Evolutionary conservation across 441 rosid species (phyloP).

Genomic region (Gossypium trilobum): DNA sequence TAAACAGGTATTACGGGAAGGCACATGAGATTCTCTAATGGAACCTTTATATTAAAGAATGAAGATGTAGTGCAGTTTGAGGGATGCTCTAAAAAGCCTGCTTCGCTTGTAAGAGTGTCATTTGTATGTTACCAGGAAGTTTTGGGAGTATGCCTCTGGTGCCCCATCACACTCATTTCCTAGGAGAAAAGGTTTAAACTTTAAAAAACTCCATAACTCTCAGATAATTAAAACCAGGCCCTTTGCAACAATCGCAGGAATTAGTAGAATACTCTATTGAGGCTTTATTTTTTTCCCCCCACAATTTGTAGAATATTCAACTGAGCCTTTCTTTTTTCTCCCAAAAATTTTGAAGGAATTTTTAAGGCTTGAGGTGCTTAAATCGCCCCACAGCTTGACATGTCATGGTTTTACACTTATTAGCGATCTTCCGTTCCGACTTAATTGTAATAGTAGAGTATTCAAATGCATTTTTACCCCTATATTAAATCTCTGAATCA

Average conservation of each 20-base stretch:
- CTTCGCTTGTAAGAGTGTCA: constrained; percentile 11
- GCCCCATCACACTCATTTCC: constrained; percentile 18
- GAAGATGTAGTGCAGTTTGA: neutral
- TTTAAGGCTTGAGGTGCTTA: too few species aligned
- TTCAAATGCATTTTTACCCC: too few species aligned
- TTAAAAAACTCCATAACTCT: constrained; percentile 10
- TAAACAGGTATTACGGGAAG: constrained; percentile 69
- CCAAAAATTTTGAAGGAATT: too few species aligned
- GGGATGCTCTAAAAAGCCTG: neutral
- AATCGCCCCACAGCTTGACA: neutral
- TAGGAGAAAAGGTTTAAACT: constrained; percentile 14
- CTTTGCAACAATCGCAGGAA: constrained; percentile 13
- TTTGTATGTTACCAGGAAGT: constrained; percentile 13
- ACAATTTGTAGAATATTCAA: too few species aligned
- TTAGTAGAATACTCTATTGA: neutral
- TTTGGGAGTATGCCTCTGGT: constrained; percentile 15
- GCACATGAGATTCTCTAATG: constrained; percentile 57
- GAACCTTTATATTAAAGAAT: neutral
- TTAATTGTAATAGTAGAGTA: neutral
- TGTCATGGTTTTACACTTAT: neutral
- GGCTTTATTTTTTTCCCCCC: neutral
- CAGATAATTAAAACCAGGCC: constrained; percentile 1
- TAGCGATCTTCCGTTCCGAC: neutral
- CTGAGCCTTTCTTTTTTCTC: too few species aligned
- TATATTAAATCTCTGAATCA: too few species aligned